Evolutionary conservation across 1,284 basidiomycete genomes (phyloP), one percentile per base, ranked within the genome.

Genomic region (Cutaneotrichosporon sp.): DNA sequence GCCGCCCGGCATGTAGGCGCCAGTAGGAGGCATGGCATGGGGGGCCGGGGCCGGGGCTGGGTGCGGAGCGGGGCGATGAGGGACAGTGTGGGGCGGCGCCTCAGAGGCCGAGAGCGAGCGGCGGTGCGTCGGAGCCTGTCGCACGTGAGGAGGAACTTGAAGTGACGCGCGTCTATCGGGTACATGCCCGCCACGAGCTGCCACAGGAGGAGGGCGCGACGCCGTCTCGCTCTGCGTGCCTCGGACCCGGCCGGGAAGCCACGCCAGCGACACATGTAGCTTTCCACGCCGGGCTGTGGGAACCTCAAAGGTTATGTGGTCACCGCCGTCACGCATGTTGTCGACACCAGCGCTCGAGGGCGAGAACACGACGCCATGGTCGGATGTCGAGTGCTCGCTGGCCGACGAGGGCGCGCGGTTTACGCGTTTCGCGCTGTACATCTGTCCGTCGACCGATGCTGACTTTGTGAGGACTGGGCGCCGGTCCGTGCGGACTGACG

Each of bases 191-290:
- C 38, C 38, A 18, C n/a, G 4, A 4, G 9, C 5, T 29, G 6
- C 16, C 13, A 11, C 13, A 36, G 34, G 4, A 4, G 13, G 3
- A 16, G 34, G 34, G 34, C 34, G 11, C 6, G 34, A 36, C 6
- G 38, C 18, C 7, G 47, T 16, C 47, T 50, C 27, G 18, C 27
- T 27, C 47, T 27, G 47, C 5, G 14, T 27, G 14, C 27, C 47
- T 27, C 47, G 45, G 3, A 5, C 10, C 47, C 47, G 47, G 18
- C 47, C 47, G 3, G 55, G 46, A 10, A 57, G 55, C 55, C 55
- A 57, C 9, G 45, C 27, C 4, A 57, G 31, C 5, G 55, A 57
- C 1, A 57, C 33, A n/a, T 49, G 55, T 22, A 57, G 10, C 45
- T 27, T 46, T 14, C 55, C 55, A 4, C 46, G 45, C 18, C 43